These are phyloP conservation scores for Naganishia sp. DNA, from an alignment of 1,284 basidiomycete species.

Conservation along the genomic window DNA sequence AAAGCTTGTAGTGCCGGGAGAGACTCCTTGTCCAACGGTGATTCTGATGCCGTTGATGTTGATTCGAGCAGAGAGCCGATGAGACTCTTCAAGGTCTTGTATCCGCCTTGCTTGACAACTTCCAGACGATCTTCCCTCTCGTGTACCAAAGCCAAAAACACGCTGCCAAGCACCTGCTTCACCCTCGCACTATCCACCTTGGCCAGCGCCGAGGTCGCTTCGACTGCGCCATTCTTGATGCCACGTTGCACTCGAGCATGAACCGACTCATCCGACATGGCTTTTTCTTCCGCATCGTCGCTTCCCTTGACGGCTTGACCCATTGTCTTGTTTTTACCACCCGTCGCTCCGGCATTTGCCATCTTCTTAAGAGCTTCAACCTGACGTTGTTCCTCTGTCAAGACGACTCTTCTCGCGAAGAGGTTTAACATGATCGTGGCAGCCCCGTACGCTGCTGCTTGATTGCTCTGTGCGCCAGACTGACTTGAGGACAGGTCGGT, in stretches of 20 bases:
- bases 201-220: slow-evolving; percentile 64
- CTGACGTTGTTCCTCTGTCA: slow-evolving; percentile 77
- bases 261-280: slow-evolving; percentile 63
- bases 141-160: slow-evolving; percentile 72
- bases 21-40: neutral
- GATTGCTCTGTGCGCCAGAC: slow-evolving; percentile 42
- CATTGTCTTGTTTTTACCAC: slow-evolving; percentile 56
- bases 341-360: slow-evolving; percentile 51
- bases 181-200: slow-evolving; percentile 56
- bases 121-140: slow-evolving; percentile 73
- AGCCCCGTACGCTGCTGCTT: slow-evolving; percentile 70
- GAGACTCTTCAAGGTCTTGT: slow-evolving; percentile 68
- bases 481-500: slow-evolving; percentile 2
- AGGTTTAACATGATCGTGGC: slow-evolving; percentile 73
- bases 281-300: slow-evolving; percentile 31
- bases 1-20: slow-evolving; percentile 80
- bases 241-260: slow-evolving; percentile 62
- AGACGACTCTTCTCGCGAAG: slow-evolving; percentile 65
- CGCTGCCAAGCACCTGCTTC: slow-evolving; percentile 54
- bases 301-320: slow-evolving; percentile 32
- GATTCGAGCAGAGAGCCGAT: slow-evolving; percentile 4
- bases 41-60: slow-evolving; percentile 11
- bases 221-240: slow-evolving; percentile 64
- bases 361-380: slow-evolving; percentile 73
- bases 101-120: slow-evolving; percentile 80